Base-by-base conservation (phyloP, 2,329 filamentous ascomycete species). In the Sclerotinia subarctica region DNA sequence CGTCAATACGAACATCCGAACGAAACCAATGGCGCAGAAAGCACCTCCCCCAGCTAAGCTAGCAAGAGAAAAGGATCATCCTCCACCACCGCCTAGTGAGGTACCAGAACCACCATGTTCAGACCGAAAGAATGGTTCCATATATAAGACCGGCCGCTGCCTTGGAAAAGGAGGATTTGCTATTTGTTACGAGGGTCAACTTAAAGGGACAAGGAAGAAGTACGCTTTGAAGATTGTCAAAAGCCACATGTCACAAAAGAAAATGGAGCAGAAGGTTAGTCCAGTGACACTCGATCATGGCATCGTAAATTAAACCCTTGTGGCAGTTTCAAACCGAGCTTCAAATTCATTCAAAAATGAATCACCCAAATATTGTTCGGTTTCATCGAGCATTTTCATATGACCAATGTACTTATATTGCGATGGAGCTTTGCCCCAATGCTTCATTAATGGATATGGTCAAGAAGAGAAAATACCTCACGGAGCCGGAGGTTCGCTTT, bases 391-490 rank as follows among this genome's bases (percentile, higher is more conserved):
- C 95, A 46, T 99, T 99, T 78, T 91, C 94, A 17, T 96, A 94
- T 78, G 85, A 93, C 72, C 89, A 87, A 72, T 94, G 90, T 78
- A 98, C 95, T 68, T 99, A 96, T 75, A 91, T 99, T 60, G 91
- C 98, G 58, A 85, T 99, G 38, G 94, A 99, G 78, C 83, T 99
- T 56, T 99, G 95, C 78, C 90, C 93, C 65, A 98, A 98, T 77
- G 95, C 95, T 57, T 97, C 94, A 26, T 86, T 99, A 24, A 97
- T 97, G 88, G 95, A 98, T 77, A 96, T 97, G 89, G 92, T 98
- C 71, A 96, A 96, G 81, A 92, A 91, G 75, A 86, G 95, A 74
- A 95, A 92, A 78, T 93, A 90, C 66, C 83, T 99, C 68, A 97
- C 93, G 21, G 91, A 98, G 78, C 93, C 95, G 0, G 95, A 99